These are phyloP conservation scores for Phytopythium boreale DNA, from an alignment of 352 stramenopile genomes.

Conservation along the genomic window DNA sequence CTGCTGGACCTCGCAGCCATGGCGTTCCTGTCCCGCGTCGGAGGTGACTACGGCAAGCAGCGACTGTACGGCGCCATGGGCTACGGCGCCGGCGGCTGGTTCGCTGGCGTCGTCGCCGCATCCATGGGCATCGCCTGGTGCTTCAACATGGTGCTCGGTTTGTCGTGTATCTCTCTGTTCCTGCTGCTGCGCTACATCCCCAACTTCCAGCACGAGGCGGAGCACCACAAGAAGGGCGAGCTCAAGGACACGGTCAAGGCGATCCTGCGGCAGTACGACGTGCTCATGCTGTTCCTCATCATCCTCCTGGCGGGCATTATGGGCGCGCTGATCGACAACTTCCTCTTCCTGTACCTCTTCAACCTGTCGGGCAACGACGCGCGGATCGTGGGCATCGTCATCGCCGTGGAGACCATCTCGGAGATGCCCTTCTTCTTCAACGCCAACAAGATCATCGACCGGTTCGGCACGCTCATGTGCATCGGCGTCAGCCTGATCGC, in stretches of 20 bases:
- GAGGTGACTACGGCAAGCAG: constrained; percentile 49
- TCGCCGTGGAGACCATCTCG: constrained; percentile 34
- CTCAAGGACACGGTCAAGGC: constrained; percentile 25
- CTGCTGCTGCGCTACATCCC: constrained; percentile 34
- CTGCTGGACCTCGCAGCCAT: constrained; percentile 40
- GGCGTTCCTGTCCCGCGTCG: constrained; percentile 31
- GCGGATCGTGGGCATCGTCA: constrained; percentile 35
- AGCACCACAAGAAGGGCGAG: constrained; percentile 28
- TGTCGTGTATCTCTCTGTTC: constrained; percentile 32
- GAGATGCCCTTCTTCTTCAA: constrained; percentile 49
- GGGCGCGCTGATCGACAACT: constrained; percentile 28
- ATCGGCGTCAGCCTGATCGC: constrained; percentile 30
- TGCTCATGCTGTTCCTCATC: constrained; percentile 31
- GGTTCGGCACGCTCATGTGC: constrained; percentile 32
- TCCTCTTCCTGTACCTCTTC: constrained; percentile 34
- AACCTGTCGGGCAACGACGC: constrained; percentile 32
- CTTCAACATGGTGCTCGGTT: constrained; percentile 47
- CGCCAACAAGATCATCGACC: constrained; percentile 39
- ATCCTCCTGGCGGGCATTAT: constrained; percentile 33
- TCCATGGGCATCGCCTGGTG: constrained; percentile 35
- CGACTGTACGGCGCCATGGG: constrained; percentile 42
- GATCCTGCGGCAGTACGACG: constrained; percentile 26
- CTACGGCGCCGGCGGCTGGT: constrained; percentile 37
- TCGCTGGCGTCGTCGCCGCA: constrained; percentile 38
- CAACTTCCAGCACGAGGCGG: constrained; percentile 28